Percentiles rank a stretch among this genome's conserved stretches.
These are phyloP conservation scores for Umbelopsis sp. DNA, from an alignment of 371 early-diverging fungal genomes.

Conservation along the genomic window DNA sequence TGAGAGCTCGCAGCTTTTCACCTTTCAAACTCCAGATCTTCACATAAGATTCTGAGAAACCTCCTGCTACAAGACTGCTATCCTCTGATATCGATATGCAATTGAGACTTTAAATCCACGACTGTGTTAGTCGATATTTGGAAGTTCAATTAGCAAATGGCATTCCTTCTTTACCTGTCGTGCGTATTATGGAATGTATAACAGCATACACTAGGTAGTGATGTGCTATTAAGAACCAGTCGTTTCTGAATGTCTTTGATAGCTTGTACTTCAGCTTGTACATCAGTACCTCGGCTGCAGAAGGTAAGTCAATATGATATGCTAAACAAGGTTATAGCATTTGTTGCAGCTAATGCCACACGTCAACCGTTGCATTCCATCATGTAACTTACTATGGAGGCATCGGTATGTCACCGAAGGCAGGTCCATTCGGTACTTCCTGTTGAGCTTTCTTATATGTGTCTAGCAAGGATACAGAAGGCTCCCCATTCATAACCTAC, in stretches of 20 bases:
- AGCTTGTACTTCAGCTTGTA: conserved; percentile 74
- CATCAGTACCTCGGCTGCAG: conserved; percentile 68
- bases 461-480: conserved; percentile 39
- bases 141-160: background rate
- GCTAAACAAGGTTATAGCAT: background rate
- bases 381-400: conserved; percentile 71
- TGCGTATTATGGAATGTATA: conserved; percentile 98
- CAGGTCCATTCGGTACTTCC: conserved; percentile 48
- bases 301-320: background rate
- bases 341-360: background rate
- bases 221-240: conserved; percentile 70
- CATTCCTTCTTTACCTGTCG: conserved; percentile 58
- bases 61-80: conserved; percentile 79
- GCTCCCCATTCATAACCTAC: conserved; percentile 26
- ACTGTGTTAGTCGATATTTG: background rate
- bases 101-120: conserved; percentile 54
- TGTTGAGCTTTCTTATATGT: conserved; percentile 43
- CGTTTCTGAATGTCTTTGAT: conserved; percentile 88
- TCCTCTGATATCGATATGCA: conserved; percentile 81
- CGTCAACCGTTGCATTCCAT: background rate
- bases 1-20: conserved; percentile 65
- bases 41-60: conserved; percentile 89
- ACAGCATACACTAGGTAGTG: conserved; percentile 93
- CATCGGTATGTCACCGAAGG: conserved; percentile 54
- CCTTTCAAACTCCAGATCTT: conserved; percentile 85